Conservation (phyloP, 1,284 basidiomycete genomes). For the Inonotus hispidus region DNA sequence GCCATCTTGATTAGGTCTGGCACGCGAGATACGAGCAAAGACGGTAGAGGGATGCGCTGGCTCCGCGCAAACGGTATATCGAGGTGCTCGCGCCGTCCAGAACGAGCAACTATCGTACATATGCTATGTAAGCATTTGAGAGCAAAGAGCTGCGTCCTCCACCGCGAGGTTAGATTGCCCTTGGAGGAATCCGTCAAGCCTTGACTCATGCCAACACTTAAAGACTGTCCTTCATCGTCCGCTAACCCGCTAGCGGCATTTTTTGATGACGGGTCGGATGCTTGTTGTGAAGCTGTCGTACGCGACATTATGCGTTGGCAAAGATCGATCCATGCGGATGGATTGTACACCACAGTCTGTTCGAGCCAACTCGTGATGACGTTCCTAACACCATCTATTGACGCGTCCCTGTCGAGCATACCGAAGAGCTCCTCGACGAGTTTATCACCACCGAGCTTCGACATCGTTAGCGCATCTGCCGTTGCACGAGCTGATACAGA, state of each 20-base stretch:
- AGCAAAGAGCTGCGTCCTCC: slow-evolving; percentile 96
- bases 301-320: slow-evolving; percentile 96
- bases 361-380: slow-evolving; percentile 95
- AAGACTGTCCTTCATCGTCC: slow-evolving; percentile 90
- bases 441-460: slow-evolving; percentile 87
- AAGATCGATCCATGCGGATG: slow-evolving; percentile 96
- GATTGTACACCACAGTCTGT: slow-evolving; percentile 90
- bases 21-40: slow-evolving; percentile 75
- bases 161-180: slow-evolving; percentile 66
- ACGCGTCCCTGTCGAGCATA: slow-evolving; percentile 91
- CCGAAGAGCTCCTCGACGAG: slow-evolving; percentile 94
- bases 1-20: slow-evolving; percentile 96
- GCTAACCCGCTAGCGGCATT: slow-evolving; percentile 33
- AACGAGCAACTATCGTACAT: slow-evolving; percentile 68
- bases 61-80: slow-evolving; percentile 62
- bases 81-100: slow-evolving; percentile 77
- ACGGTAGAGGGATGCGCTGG: slow-evolving; percentile 40
- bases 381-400: slow-evolving; percentile 89
- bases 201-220: slow-evolving; percentile 55
- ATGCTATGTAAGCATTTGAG: slow-evolving; percentile 90
- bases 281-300: slow-evolving; percentile 76
- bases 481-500: slow-evolving; percentile 95
- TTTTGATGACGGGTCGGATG: slow-evolving; percentile 49
- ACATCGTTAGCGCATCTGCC: slow-evolving; percentile 90
- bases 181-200: slow-evolving; percentile 33